Evolutionary conservation across 768 basidiomycete species (phyloP), one percentile per base, ranked within the genome.

Genomic region (Kwoniella pini): DNA sequence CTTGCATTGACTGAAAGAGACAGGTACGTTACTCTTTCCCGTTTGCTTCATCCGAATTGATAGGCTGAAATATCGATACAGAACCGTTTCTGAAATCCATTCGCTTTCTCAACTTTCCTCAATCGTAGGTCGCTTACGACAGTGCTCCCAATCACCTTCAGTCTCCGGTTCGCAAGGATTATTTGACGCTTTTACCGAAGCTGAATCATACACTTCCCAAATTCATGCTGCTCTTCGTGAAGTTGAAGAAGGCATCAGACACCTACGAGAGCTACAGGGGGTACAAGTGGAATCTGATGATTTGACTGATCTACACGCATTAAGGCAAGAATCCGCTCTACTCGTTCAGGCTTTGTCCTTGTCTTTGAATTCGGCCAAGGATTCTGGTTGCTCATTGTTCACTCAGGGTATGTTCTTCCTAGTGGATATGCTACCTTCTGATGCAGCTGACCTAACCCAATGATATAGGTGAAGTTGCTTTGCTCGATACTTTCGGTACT

Each of bases 1-100:
- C 78, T 87, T 48, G 88, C 88, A 1, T 66, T 93, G 15, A 82
- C 83, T 36, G 76, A 84, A 27, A 82, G 91, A 72, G 77, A 83
- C 30, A 77, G 83, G 93, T 93, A 76, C 78, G 86, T 66, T 9
- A 24, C 13, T n/a, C 17, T n/a, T 13, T 21, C 7, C 27, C 15
- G 30, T 24, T 11, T 38, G 17, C 24, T 4, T 36, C 17, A 19
- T 4, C 22, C 17, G 24, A 15, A 31, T 10, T 17, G 19, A 31
- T 27, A 26, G 26, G 24, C 57, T 54, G 39, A 48, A 5, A 0
- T 12, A 19, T 27, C 39, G n/a, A 2, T 38, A 10, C 46, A 65
- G 67, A 21, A n/a, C 52, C 24, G 31, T 46, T 1, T 30, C 5
- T 13, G 53, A 62, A n/a, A 36, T 60, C 15, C 43, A 49, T 10